These are phyloP conservation scores for Leishmania major DNA, from an alignment of 208 protist genomes.

Conservation along the genomic window DNA sequence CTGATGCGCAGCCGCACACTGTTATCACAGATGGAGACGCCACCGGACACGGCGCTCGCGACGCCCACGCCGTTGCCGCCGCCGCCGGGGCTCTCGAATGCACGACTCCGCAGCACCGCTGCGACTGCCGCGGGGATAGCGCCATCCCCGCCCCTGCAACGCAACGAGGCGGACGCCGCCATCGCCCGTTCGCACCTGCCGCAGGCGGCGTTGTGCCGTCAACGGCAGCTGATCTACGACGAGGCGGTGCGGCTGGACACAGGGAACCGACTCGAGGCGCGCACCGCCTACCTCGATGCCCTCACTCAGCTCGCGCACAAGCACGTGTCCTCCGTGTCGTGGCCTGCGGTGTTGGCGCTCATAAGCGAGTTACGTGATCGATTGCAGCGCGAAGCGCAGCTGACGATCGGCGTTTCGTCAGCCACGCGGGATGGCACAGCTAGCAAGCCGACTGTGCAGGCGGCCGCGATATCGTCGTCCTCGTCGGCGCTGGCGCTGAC, in stretches of 20 bases:
- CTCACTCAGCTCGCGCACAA: constrained; percentile 35
- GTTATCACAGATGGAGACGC: too few species aligned
- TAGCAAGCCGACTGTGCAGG: not conserved
- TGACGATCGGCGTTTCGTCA: constrained; percentile 29
- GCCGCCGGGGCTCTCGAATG: not conserved
- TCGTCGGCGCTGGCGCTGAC: not conserved
- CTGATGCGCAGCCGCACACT: not conserved
- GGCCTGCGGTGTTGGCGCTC: constrained; percentile 30
- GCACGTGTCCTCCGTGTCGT: constrained; percentile 34
- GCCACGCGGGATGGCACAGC: not conserved
- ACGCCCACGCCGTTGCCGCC: not conserved
- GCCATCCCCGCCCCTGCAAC: not conserved
- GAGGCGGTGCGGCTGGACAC: constrained; percentile 38
- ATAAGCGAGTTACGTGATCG: constrained; percentile 39
- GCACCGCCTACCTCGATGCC: constrained; percentile 51
- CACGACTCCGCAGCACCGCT: not conserved
- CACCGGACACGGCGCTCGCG: not conserved
- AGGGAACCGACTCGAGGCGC: constrained; percentile 36
- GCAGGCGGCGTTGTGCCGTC: constrained; percentile 33
- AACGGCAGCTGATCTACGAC: constrained; percentile 46
- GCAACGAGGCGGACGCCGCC: not conserved
- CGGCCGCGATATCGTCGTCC: not conserved
- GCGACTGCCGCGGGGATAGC: not conserved
- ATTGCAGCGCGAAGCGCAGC: constrained; percentile 30
- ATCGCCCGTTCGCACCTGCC: constrained; percentile 22